Percentiles rank a stretch among this genome's conserved stretches.
Evolutionary conservation across 805 yeast genomes (phyloP).

Genomic region (Sugiyamaella chiloensis): DNA sequence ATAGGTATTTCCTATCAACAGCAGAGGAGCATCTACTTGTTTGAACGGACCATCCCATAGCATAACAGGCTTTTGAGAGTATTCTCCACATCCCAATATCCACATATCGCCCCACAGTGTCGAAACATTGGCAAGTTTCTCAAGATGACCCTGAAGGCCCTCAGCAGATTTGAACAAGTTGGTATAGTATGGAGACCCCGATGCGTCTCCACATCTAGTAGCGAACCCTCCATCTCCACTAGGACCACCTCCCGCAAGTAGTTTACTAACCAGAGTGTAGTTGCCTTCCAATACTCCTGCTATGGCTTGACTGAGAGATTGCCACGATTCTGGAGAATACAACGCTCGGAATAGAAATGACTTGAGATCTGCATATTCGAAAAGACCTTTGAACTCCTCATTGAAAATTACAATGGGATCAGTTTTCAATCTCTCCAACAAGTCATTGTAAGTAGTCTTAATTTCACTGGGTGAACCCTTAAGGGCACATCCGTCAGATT

Average conservation of each 20-base stretch:
- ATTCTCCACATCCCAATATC: conserved; percentile 9
- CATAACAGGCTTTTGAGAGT: conserved; percentile 9
- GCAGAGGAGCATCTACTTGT: conserved; percentile 16
- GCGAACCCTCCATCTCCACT: conserved; percentile 17
- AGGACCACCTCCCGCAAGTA: not conserved
- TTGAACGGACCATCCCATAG: conserved; percentile 20
- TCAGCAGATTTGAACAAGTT: not conserved
- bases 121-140: not conserved
- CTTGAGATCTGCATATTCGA: conserved; percentile 16
- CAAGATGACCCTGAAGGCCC: conserved; percentile 4
- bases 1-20: conserved; percentile 23
- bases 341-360: conserved; percentile 14
- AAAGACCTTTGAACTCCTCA: not conserved
- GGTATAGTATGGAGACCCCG: conserved; percentile 1
- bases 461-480: conserved; percentile 11
- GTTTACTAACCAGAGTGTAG: conserved; percentile 3
- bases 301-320: conserved; percentile 15
- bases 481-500: conserved; percentile 7
- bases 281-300: conserved; percentile 11
- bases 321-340: conserved; percentile 21
- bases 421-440: conserved; percentile 11
- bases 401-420: conserved; percentile 15
- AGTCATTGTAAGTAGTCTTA: conserved; percentile 1
- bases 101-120: conserved; percentile 11
- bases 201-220: conserved; percentile 18